These are phyloP conservation scores for Rhizopus sp. DNA, from an alignment of 371 early-diverging fungal species.

Conservation along the genomic window DNA sequence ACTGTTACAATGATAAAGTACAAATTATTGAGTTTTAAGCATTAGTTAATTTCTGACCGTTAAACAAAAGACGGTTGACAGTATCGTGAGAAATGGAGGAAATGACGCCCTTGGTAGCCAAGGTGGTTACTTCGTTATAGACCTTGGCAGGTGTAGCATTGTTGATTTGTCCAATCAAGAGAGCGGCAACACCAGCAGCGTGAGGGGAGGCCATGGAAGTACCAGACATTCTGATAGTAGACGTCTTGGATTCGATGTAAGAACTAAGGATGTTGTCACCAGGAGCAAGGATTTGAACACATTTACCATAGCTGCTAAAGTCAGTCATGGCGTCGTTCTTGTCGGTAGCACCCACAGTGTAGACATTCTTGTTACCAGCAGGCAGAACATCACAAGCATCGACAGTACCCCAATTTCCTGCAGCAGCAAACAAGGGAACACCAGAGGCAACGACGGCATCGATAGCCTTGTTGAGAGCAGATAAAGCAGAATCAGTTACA, in stretches of 20 bases:
- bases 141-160: slow-evolving; percentile 29
- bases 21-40: background rate
- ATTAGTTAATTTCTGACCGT: slow-evolving; percentile 20
- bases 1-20: no score
- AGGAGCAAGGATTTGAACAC: slow-evolving; percentile 66
- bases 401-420: slow-evolving; percentile 61
- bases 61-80: slow-evolving; percentile 18
- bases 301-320: slow-evolving; percentile 59
- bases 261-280: slow-evolving; percentile 47
- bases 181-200: slow-evolving; percentile 77
- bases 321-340: slow-evolving; percentile 45
- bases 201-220: slow-evolving; percentile 84
- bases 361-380: slow-evolving; percentile 60
- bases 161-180: slow-evolving; percentile 25
- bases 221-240: slow-evolving; percentile 64
- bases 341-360: slow-evolving; percentile 71
- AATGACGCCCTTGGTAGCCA: slow-evolving; percentile 18
- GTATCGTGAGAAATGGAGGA: background rate
- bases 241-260: slow-evolving; percentile 33
- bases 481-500: slow-evolving; percentile 9
- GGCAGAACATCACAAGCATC: slow-evolving; percentile 75
- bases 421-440: slow-evolving; percentile 73
- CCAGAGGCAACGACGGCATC: slow-evolving; percentile 49
- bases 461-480: slow-evolving; percentile 41
- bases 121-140: slow-evolving; percentile 22